phyloP scores from a whole-genome alignment of 1,284 basidiomycete species.

The Apiotrichum sp. region DNA sequence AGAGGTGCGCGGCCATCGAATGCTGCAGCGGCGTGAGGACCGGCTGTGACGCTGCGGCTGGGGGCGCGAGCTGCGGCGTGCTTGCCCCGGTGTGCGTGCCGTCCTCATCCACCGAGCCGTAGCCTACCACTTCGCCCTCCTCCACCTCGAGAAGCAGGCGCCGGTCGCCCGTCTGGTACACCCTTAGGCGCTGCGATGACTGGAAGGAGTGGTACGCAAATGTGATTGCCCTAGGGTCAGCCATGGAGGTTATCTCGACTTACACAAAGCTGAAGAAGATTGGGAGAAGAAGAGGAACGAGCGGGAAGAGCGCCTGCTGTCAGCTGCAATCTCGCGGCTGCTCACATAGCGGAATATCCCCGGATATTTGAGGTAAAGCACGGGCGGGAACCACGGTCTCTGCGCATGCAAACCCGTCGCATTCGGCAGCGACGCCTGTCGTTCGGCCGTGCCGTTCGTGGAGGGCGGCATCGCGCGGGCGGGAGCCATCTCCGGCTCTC shows the following conservation, averaged over 20 bases:
- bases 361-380: conserved; percentile 26
- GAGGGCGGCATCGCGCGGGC: too few species aligned
- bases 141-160: background rate
- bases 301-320: conserved; percentile 20
- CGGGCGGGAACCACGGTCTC: conserved; percentile 27
- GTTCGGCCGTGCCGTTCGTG: too few species aligned
- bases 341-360: conserved; percentile 37
- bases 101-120: background rate
- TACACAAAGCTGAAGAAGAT: conserved; percentile 27
- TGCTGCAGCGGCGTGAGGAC: conserved; percentile 29
- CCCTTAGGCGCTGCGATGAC: conserved; percentile 18
- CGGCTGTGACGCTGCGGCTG: conserved; percentile 12
- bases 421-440: background rate
- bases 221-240: conserved; percentile 16
- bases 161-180: background rate
- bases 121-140: background rate
- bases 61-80: background rate
- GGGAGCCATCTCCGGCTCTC: too few species aligned
- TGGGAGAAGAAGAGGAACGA: conserved; percentile 33
- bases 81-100: background rate
- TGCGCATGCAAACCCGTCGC: background rate
- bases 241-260: conserved; percentile 3
- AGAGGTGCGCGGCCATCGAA: conserved; percentile 29
- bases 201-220: conserved; percentile 30
- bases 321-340: conserved; percentile 1